Evolutionary conservation across 2,329 filamentous ascomycete genomes (phyloP), one percentile per base, ranked within the genome.

Genomic region (Xylaria arbuscula): DNA sequence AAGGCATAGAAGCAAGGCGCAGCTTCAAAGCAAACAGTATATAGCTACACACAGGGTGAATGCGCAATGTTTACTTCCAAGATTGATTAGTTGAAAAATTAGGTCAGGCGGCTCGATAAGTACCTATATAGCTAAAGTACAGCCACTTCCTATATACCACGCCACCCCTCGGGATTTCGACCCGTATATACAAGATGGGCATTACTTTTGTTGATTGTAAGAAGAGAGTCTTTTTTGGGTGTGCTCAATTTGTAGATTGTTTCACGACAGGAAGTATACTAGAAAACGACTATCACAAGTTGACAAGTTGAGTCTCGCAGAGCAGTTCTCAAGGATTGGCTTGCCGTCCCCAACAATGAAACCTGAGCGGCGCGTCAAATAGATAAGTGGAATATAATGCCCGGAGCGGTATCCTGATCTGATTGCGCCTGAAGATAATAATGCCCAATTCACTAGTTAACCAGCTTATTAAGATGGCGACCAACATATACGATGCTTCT

Each of bases 401-500:
- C 34, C 17, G 34, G 40, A 51, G 56, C 28, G 24, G 42, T 57
- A 58, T 10, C 53, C 42, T 17, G 48, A 24, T 40, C 9, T 13
- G n/a, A 42, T 59, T 56, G 54, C 42, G 54, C 45, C n/a, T 63
- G 9, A 15, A n/a, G 40, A 51, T 58, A 40, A 48, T 48, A 17
- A 62, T 53, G 50, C 10, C 19, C 28, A 32, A 60, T 15, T 48
- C 17, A 51, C 55, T n/a, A 57, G 45, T 38, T 51, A 42, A 2
- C 53, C 22, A 11, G 48, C 40, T 32, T 22, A 24, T 63, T 62
- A 24, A 19, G 60, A 28, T 28, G 28, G 2, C 2, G 36, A 48
- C 42, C 32, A 50, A 54, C 47, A 55, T 68, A 42, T 58, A 58
- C 10, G 13, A 54, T 51, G 58, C 40, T 38, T 51, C 54, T 15